Percentiles rank a stretch among this genome's conserved stretches.
Evolutionary conservation across 2,329 filamentous ascomycete species (phyloP).

Genomic region (Cercospora sesami): DNA sequence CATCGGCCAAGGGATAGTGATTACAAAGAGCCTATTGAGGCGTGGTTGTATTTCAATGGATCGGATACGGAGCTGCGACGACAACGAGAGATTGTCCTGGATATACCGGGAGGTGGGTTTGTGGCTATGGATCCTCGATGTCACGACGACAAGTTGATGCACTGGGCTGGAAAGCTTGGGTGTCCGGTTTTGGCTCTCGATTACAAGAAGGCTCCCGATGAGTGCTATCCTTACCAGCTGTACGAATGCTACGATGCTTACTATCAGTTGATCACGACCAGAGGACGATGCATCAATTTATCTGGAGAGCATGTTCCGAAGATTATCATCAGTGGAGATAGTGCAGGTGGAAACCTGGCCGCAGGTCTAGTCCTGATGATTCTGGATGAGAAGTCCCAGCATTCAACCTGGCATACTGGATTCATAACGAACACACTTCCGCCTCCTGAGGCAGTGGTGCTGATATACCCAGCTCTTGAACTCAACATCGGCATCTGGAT

Average conservation of each 20-base stretch:
- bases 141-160: conserved; percentile 89
- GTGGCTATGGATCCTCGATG: conserved; percentile 95
- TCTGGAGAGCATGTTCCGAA: conserved; percentile 65
- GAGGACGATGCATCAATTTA: conserved; percentile 74
- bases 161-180: conserved; percentile 86
- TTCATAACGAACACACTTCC: conserved; percentile 43
- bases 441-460: conserved; percentile 74
- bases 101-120: conserved; percentile 91
- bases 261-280: conserved; percentile 67
- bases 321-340: conserved; percentile 75
- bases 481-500: conserved; percentile 99
- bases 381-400: conserved; percentile 63
- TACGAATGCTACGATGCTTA: conserved; percentile 90
- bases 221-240: conserved; percentile 79
- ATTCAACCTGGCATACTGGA: conserved; percentile 27
- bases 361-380: conserved; percentile 85
- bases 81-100: conserved; percentile 76
- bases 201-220: conserved; percentile 83
- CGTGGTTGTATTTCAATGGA: conserved; percentile 94
- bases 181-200: conserved; percentile 89
- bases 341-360: conserved; percentile 78
- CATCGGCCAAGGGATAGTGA: conserved; percentile 75
- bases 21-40: conserved; percentile 78
- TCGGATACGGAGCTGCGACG: conserved; percentile 73
- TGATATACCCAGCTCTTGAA: conserved; percentile 87